Conservation (phyloP, 2,329 filamentous ascomycete genomes). For the Xylaria sp. region DNA sequence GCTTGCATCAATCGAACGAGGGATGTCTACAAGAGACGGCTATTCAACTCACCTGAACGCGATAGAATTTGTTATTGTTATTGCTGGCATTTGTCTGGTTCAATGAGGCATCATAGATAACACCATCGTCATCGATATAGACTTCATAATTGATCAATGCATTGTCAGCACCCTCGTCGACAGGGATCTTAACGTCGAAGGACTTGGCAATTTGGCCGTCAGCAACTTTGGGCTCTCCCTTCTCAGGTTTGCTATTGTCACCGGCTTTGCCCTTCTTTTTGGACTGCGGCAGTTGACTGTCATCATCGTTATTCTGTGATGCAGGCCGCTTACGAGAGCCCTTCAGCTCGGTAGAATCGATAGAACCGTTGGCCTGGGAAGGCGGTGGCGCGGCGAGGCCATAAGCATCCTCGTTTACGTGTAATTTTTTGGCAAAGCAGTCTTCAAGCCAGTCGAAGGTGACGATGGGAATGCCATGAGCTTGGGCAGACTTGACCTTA, state of each 20-base stretch:
- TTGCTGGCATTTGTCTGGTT: slow-evolving; percentile 78
- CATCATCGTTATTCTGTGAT: slow-evolving; percentile 40
- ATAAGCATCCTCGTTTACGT: slow-evolving; percentile 51
- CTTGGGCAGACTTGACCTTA: slow-evolving; percentile 63
- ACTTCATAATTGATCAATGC: slow-evolving; percentile 60
- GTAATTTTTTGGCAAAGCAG: slow-evolving; percentile 58
- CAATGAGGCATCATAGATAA: slow-evolving; percentile 82
- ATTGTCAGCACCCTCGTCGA: slow-evolving; percentile 59
- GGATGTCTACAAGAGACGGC: neutral
- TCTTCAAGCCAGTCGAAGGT: slow-evolving; percentile 70
- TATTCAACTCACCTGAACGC: slow-evolving; percentile 67
- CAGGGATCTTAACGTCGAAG: slow-evolving; percentile 58
- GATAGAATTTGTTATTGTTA: slow-evolving; percentile 89
- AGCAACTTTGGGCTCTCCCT: slow-evolving; percentile 38
- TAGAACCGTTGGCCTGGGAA: slow-evolving; percentile 21
- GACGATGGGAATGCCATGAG: slow-evolving; percentile 65
- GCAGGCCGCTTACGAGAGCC: slow-evolving; percentile 43
- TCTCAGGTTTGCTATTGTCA: slow-evolving; percentile 37
- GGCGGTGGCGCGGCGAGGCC: slow-evolving; percentile 36
- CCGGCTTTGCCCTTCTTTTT: slow-evolving; percentile 51
- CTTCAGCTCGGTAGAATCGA: slow-evolving; percentile 27
- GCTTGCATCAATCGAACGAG: neutral
- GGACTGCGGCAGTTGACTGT: slow-evolving; percentile 42
- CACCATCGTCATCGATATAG: slow-evolving; percentile 71
- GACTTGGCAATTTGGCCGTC: slow-evolving; percentile 61